Conservation (phyloP, 2,329 filamentous ascomycete genomes). For the Cordyceps cateniannulata region DNA sequence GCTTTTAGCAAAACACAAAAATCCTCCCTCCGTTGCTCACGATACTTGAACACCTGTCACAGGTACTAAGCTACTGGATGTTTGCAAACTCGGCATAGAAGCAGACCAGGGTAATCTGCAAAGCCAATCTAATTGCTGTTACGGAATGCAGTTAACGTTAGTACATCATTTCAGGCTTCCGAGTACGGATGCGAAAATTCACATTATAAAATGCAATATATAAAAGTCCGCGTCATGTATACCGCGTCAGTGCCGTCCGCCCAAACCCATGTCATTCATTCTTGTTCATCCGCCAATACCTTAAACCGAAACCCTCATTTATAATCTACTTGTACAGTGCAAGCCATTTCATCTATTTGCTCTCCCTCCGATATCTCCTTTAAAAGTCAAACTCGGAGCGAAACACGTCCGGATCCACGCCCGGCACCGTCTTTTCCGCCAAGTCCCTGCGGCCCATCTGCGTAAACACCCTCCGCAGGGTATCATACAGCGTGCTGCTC, state of each 20-base stretch:
- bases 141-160: no score
- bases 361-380: constrained; percentile 1
- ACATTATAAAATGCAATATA: background rate
- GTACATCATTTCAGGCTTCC: no score
- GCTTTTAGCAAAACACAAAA: no score
- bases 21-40: no score
- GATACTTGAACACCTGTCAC: no score
- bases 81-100: no score
- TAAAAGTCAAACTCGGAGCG: constrained; percentile 84
- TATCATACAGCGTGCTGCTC: constrained; percentile 95
- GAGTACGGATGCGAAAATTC: no score
- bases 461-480: constrained; percentile 85
- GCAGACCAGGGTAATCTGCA: no score
- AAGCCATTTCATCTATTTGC: background rate
- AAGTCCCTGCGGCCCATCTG: constrained; percentile 90
- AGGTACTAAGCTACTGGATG: no score
- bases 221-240: background rate
- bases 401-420: constrained; percentile 87
- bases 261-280: background rate
- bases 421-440: constrained; percentile 77
- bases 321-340: constrained; percentile 8
- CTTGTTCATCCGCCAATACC: background rate
- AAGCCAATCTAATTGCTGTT: no score
- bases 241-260: background rate
- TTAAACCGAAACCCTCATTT: background rate